Percentiles rank a stretch among this genome's conserved stretches.
Conservation (phyloP, 2,329 filamentous ascomycete genomes). For the Epichloe coenophiala region DNA sequence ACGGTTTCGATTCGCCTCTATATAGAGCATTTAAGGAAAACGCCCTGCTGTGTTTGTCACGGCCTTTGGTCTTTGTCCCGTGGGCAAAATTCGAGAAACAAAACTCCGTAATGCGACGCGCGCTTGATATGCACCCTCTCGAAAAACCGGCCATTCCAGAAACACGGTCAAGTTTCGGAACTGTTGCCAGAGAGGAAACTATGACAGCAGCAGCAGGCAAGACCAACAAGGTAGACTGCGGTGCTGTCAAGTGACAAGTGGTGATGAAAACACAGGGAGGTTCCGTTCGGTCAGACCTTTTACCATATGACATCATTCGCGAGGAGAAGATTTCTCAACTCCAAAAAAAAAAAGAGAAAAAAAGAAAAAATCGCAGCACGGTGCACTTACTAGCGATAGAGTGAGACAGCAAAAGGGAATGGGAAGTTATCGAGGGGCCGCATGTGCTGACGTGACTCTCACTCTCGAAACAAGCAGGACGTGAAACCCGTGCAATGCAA, state of each 20-base stretch:
- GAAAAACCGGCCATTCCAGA: neutral
- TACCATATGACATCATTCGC: slow-evolving; percentile 46
- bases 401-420: neutral
- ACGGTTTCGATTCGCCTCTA: slow-evolving; percentile 29
- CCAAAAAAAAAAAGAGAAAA: neutral
- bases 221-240: neutral
- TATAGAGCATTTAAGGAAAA: slow-evolving; percentile 1
- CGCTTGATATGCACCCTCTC: neutral
- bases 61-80: slow-evolving; percentile 44
- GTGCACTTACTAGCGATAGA: neutral
- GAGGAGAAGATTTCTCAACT: neutral
- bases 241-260: neutral
- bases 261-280: slow-evolving; percentile 31
- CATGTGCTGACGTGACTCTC: too few species aligned
- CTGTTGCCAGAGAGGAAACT: neutral
- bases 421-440: neutral
- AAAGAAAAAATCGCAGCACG: neutral
- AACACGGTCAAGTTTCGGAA: neutral
- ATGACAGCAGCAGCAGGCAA: neutral
- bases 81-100: slow-evolving; percentile 26
- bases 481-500: too few species aligned
- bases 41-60: slow-evolving; percentile 32
- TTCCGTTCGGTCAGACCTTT: slow-evolving; percentile 47
- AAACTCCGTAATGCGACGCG: slow-evolving; percentile 40
- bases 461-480: too few species aligned